Evolutionary conservation across 345 rosid genomes (phyloP), one percentile per base, ranked within the genome.

Genomic region (Cardamine occulta): DNA sequence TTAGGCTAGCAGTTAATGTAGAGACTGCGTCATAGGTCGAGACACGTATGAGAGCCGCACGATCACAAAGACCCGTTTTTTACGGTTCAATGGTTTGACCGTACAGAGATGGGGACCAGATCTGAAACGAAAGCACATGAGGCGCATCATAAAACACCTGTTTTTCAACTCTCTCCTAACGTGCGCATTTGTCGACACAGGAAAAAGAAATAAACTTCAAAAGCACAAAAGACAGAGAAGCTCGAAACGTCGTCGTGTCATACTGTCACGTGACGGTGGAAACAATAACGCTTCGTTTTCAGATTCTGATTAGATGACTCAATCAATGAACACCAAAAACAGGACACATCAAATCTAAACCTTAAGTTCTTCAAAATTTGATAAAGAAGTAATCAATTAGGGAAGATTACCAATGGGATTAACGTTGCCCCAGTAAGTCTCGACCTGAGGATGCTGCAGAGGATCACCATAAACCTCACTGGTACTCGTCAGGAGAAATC

Each of bases 391-490:
- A 68, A 57, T 6, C 4, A 7, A 10, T 35, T 7, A 52, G 19
- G 31, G 19, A 54, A 21, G 8, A 2, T 18, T 68, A 89, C 97
- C 95, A 6, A 91, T 91, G 49, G 97, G 97, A 63, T 91, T 91
- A 78, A 88, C 97, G 58, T 91, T 91, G 29, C 95, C 97, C 95
- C 95, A 91, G 78, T 91, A 91, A 64, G 93, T 88, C 85, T 91
- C 95, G 6, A 79, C 84, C 79, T 91, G 97, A 14, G 97, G 97
- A 60, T 91, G 95, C 80, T 91, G 91, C 2, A 91, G 79, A 56
- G 95, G 95, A 76, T 91, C 97, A 12, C 97, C 97, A 32, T 89
- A 91, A n/a, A 91, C 95, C 77, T 91, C 97, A 62, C 97, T 91
- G n/a, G 95, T 91, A 78, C 97, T 91, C n/a, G 97, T 91, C 12